phyloP scores from a whole-genome alignment of 805 yeast species.

The Wickerhamiella sergipiensis region DNA sequence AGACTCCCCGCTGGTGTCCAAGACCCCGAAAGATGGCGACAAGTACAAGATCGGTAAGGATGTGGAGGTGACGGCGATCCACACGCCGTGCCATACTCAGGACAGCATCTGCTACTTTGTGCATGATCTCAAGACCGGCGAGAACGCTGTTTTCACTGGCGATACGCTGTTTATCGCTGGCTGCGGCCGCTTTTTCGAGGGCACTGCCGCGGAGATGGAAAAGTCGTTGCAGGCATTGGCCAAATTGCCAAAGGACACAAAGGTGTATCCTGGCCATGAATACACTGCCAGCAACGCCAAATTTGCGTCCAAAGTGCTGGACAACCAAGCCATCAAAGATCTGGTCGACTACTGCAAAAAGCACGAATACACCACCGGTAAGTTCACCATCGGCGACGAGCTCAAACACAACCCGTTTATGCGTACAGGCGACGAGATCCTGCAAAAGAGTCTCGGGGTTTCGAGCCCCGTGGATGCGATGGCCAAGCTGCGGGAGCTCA shows the following conservation, averaged over 20 bases:
- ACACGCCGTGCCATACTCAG: slow-evolving; percentile 97
- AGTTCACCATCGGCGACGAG: slow-evolving; percentile 76
- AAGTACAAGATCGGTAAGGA: slow-evolving; percentile 48
- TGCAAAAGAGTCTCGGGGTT: slow-evolving; percentile 45
- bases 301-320: slow-evolving; percentile 57
- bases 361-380: slow-evolving; percentile 73
- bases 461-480: slow-evolving; percentile 42
- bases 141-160: slow-evolving; percentile 80
- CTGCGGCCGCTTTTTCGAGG: slow-evolving; percentile 95
- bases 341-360: slow-evolving; percentile 38
- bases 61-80: slow-evolving; percentile 61
- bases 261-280: slow-evolving; percentile 90
- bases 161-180: slow-evolving; percentile 92
- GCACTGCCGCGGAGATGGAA: slow-evolving; percentile 71
- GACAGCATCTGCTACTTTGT: slow-evolving; percentile 86
- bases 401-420: slow-evolving; percentile 75
- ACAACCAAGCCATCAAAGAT: slow-evolving; percentile 36
- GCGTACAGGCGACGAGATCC: slow-evolving; percentile 53
- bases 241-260: slow-evolving; percentile 50
- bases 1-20: slow-evolving; percentile 59
- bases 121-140: slow-evolving; percentile 45
- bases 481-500: slow-evolving; percentile 61
- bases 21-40: slow-evolving; percentile 55
- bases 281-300: slow-evolving; percentile 72
- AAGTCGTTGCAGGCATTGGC: slow-evolving; percentile 48